These are phyloP conservation scores for Prinsepia uniflora DNA, from an alignment of 306 rosid species.

Conservation along the genomic window DNA sequence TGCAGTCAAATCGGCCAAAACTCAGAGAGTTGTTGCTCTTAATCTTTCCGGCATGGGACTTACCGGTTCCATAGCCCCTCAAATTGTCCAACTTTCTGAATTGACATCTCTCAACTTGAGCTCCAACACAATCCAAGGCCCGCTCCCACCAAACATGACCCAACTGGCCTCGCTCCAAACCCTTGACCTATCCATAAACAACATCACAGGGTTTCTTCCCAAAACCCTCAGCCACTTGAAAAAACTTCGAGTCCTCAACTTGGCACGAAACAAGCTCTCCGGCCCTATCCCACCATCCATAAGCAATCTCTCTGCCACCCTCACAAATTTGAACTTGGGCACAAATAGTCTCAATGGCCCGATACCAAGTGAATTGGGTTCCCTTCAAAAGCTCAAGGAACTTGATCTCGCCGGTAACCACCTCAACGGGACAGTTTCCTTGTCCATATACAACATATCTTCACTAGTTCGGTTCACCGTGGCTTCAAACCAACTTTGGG, in stretches of 20 bases:
- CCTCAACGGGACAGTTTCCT: conserved; percentile 52
- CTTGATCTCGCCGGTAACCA: conserved; percentile 53
- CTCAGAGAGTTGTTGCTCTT: conserved; percentile 43
- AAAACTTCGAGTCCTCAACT: conserved; percentile 44
- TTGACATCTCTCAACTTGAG: conserved; percentile 51
- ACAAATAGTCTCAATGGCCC: conserved; percentile 52
- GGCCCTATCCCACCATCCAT: conserved; percentile 47
- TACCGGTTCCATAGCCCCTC: conserved; percentile 46
- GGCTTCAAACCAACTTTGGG: conserved; percentile 62
- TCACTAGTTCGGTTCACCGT: conserved; percentile 48
- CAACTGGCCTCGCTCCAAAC: conserved; percentile 44
- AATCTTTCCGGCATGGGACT: conserved; percentile 51
- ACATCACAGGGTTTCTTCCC: conserved; percentile 43
- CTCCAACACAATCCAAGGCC: conserved; percentile 43
- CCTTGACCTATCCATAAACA: conserved; percentile 50
- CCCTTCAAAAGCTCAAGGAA: conserved; percentile 41
- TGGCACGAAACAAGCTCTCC: conserved; percentile 41
- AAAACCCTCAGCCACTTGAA: not conserved
- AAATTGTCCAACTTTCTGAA: conserved; percentile 37
- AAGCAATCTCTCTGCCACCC: conserved; percentile 54
- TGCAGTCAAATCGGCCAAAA: conserved; percentile 31
- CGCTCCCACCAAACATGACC: conserved; percentile 46
- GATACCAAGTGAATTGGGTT: conserved; percentile 49
- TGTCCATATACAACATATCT: conserved; percentile 52
- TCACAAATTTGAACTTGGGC: conserved; percentile 44